Evolutionary conservation across 164 flowering plant genomes (phyloP), one percentile per base, ranked within the genome.

Genomic region (Nymphaea colorata): DNA sequence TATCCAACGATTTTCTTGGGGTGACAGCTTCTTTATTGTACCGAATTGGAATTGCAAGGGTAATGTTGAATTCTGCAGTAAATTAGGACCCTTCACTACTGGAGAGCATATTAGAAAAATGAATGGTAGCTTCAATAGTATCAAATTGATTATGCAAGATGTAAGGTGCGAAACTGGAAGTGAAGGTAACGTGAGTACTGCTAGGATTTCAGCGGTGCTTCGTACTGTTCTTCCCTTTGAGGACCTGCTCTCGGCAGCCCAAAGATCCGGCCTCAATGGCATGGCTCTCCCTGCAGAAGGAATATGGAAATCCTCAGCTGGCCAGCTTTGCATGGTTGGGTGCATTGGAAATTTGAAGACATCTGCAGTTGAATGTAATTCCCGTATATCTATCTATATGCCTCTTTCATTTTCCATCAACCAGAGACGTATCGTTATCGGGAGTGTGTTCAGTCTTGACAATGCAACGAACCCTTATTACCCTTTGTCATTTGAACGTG

Each of bases 271-370:
- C 64, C 80, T 83, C 10, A 78, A 67, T 72, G 84, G 83, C 66
- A 79, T 83, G 90, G 86, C 92, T 64, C 79, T 93, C 73, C 69
- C 83, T 66, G 84, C 86, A 15, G 98, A 93, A 73, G 98, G 98
- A 68, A 71, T 84, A 17, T 93, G 96, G 96, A 84, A 76, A 41
- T 82, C 93, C 66, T 84, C 96, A 15, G 80, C 77, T 70, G 96
- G 98, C 63, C 96, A 89, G 76, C 86, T 93, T 44, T 93, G 98
- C 82, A 93, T 90, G 98, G 81, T 86, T 71, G 96, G 93, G 61
- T 90, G 98, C 70, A 76, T 78, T 72, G 88, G 87, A 51, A 18
- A 69, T 25, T 66, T 66, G 16, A 78, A 77, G 68, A 59, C 69
- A n/a, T 77, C 73, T 66, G 75, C 69, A 12, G 74, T 64, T 44